Evolutionary conservation across 169 alveolate genomes (phyloP).

Genomic region (Plasmodium cynomolgi): DNA sequence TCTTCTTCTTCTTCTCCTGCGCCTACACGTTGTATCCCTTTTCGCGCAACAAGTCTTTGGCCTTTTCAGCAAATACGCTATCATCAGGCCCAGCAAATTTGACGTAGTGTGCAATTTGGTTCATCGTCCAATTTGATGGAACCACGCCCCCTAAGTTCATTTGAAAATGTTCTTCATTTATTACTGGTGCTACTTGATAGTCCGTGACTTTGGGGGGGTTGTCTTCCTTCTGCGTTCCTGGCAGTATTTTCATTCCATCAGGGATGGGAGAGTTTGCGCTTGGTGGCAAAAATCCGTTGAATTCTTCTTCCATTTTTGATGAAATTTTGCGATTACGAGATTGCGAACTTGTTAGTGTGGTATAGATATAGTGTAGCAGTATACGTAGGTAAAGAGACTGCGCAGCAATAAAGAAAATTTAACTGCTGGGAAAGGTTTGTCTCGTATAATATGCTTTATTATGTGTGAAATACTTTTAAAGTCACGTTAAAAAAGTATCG

Average conservation of each 20-base stretch:
- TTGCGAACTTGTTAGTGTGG: neutral
- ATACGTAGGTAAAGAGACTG: neutral
- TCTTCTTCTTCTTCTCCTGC: neutral
- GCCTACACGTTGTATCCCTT: constrained; percentile 26
- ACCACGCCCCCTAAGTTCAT: constrained; percentile 69
- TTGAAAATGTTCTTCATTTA: constrained; percentile 60
- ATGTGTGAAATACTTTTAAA: neutral
- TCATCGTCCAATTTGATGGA: constrained; percentile 65
- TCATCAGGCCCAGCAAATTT: constrained; percentile 67
- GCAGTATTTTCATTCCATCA: constrained; percentile 38
- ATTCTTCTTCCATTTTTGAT: constrained; percentile 46
- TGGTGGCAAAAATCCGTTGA: constrained; percentile 71
- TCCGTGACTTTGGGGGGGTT: constrained; percentile 28
- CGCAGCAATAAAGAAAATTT: neutral
- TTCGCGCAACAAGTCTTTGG: constrained; percentile 50
- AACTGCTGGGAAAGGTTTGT: neutral
- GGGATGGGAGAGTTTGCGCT: constrained; percentile 42
- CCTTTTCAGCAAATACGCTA: constrained; percentile 61
- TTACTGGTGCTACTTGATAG: constrained; percentile 37
- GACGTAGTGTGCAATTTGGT: constrained; percentile 65
- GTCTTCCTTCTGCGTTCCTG: constrained; percentile 41
- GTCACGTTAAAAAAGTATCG: neutral
- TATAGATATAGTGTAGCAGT: neutral
- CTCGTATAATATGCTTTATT: neutral
- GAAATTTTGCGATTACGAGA: neutral